Conservation (phyloP, 495 filamentous ascomycete species). For the Hyaloscypha hepaticicola region DNA sequence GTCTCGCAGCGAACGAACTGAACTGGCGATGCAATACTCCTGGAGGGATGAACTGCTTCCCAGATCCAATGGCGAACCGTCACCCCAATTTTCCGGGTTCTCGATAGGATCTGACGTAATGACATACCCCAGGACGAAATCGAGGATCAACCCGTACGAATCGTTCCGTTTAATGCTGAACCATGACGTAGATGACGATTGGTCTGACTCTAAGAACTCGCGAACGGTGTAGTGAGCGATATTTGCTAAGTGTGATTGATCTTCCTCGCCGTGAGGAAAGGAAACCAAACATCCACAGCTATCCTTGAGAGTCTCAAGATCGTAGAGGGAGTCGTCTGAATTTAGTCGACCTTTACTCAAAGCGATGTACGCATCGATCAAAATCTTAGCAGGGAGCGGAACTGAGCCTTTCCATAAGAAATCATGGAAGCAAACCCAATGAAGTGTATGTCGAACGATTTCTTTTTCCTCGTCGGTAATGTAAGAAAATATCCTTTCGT, state of each 20-base stretch:
- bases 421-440: slow-evolving; percentile 9
- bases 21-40: slow-evolving; percentile 1
- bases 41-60: slow-evolving; percentile 3
- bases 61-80: slow-evolving; percentile 7
- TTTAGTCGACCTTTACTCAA: not conserved
- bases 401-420: slow-evolving; percentile 2
- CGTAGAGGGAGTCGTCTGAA: not conserved
- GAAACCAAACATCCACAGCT: not conserved
- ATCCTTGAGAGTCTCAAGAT: not conserved
- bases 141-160: not conserved
- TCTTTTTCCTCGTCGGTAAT: slow-evolving; percentile 1
- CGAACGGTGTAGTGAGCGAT: not conserved
- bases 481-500: not conserved
- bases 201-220: not conserved
- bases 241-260: not conserved
- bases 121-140: not conserved
- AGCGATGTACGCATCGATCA: slow-evolving; percentile 12
- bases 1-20: slow-evolving; percentile 7
- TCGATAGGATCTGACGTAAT: slow-evolving; percentile 8
- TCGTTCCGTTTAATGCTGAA: no score
- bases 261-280: not conserved
- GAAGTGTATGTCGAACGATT: slow-evolving; percentile 14
- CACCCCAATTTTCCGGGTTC: not conserved
- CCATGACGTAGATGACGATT: no score
- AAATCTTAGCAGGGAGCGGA: slow-evolving; percentile 3